Conservation (phyloP, 257 asterid species). For the Nicotiana sylvestris region DNA sequence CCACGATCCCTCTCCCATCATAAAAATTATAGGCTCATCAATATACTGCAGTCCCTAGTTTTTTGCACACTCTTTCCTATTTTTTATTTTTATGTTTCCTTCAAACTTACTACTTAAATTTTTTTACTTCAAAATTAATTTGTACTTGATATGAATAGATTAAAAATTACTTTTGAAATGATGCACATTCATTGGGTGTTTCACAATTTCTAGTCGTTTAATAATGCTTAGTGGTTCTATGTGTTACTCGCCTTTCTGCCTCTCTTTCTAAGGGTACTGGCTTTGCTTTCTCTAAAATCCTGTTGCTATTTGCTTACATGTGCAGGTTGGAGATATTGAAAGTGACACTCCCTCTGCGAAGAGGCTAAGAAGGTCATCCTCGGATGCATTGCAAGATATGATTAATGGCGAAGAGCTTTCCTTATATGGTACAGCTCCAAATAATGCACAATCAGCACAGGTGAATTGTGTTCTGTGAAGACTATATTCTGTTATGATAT, state of each 20-base stretch:
- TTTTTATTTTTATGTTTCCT: background rate
- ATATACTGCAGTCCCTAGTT: background rate
- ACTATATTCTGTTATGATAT: background rate
- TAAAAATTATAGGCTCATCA: background rate
- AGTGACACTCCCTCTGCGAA: conserved; percentile 68
- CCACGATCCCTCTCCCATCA: background rate
- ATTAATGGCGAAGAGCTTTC: conserved; percentile 82
- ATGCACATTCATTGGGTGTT: background rate
- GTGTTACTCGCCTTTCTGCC: background rate
- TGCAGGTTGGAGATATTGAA: conserved; percentile 90
- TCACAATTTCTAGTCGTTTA: background rate
- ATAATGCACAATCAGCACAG: conserved; percentile 75
- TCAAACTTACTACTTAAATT: background rate
- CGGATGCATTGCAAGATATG: conserved; percentile 84
- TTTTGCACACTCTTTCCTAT: background rate
- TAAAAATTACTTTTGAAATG: background rate
- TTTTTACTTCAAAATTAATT: background rate
- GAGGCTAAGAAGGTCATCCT: conserved; percentile 73
- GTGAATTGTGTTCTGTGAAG: conserved; percentile 34
- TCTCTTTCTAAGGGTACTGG: background rate
- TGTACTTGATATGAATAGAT: background rate
- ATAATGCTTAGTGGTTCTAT: background rate
- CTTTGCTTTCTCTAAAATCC: background rate
- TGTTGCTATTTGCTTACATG: conserved; percentile 13
- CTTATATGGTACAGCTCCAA: conserved; percentile 67